A percentile compares a stretch with the other conserved stretches of the same genome.
These are phyloP conservation scores for Eustoma russellianum DNA, from an alignment of 257 asterid genomes.

Conservation along the genomic window DNA sequence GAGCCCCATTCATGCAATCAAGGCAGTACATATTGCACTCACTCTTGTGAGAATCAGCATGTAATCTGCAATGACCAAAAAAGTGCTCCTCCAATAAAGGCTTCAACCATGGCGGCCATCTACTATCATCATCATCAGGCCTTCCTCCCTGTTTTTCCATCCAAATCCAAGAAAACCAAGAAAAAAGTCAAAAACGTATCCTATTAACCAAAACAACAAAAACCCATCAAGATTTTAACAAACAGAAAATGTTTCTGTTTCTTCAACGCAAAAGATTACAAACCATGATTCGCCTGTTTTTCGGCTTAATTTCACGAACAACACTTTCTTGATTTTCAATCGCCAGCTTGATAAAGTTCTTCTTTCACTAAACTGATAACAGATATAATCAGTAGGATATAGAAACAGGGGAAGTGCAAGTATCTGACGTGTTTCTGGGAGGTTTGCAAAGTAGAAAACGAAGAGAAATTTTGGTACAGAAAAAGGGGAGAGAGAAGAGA, in stretches of 20 bases:
- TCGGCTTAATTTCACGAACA: constrained; percentile 63
- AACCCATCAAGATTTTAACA: neutral
- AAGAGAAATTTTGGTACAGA: constrained; percentile 13
- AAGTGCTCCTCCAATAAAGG: constrained; percentile 57
- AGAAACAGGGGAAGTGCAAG: neutral
- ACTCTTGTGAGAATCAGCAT: constrained; percentile 77
- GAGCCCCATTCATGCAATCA: constrained; percentile 64
- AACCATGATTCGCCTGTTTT: constrained; percentile 72
- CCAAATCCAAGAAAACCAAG: too few relatives aligned
- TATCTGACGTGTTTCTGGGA: constrained; percentile 3
- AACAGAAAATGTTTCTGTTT: neutral
- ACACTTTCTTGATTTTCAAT: constrained; percentile 54
- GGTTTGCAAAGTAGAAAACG: constrained; percentile 4
- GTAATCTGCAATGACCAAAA: constrained; percentile 69
- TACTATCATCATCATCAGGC: constrained; percentile 52
- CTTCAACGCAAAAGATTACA: neutral
- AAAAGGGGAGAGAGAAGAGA: constrained; percentile 16
- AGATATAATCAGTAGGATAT: neutral
- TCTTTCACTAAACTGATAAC: neutral
- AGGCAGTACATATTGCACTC: constrained; percentile 92
- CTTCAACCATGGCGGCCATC: constrained; percentile 79
- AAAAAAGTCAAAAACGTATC: neutral
- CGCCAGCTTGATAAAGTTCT: constrained; percentile 50
- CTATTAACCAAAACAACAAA: neutral
- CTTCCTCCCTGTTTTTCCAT: constrained; percentile 45